Evolutionary conservation across 2,329 filamentous ascomycete species (phyloP).

Genomic region (Elsinoe fawcettii): DNA sequence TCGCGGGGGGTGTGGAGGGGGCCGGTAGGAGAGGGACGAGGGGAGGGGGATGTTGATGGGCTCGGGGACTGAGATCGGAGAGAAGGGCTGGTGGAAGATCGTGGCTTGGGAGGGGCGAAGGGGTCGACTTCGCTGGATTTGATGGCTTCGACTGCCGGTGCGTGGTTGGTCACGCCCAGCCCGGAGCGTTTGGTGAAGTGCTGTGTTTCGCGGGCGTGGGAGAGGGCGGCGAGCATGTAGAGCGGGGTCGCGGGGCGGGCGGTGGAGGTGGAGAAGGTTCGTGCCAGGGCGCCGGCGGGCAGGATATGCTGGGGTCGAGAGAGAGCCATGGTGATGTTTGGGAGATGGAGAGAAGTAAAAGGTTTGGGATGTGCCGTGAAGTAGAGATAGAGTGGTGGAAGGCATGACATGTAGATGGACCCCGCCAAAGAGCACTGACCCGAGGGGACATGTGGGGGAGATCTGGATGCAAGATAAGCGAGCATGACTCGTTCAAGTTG

Average conservation of each 20-base stretch:
- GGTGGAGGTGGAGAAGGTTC: not conserved
- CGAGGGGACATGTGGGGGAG: not conserved
- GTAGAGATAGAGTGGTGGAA: not conserved
- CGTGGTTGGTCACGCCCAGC: constrained; percentile 12
- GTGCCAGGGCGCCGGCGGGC: not conserved
- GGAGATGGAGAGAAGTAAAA: not conserved
- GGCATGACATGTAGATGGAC: not conserved
- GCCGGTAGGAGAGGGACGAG: not conserved
- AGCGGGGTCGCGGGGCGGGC: constrained; percentile 9
- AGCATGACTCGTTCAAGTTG: not conserved
- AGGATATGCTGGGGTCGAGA: not conserved
- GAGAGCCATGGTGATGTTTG: not conserved
- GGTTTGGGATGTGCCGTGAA: not conserved
- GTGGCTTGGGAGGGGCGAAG: not conserved
- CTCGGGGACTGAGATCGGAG: not conserved
- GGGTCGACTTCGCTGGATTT: constrained; percentile 14
- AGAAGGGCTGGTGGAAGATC: not conserved
- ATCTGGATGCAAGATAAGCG: not conserved
- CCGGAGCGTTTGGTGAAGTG: constrained; percentile 13
- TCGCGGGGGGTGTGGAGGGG: not conserved
- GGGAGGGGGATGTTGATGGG: not conserved
- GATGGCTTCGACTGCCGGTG: constrained; percentile 15
- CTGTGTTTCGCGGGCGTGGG: constrained; percentile 12
- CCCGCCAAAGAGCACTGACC: not conserved
- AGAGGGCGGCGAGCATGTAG: constrained; percentile 13